These are phyloP conservation scores for Phytopythium litorale DNA, from an alignment of 352 stramenopile species.

Conservation along the genomic window DNA sequence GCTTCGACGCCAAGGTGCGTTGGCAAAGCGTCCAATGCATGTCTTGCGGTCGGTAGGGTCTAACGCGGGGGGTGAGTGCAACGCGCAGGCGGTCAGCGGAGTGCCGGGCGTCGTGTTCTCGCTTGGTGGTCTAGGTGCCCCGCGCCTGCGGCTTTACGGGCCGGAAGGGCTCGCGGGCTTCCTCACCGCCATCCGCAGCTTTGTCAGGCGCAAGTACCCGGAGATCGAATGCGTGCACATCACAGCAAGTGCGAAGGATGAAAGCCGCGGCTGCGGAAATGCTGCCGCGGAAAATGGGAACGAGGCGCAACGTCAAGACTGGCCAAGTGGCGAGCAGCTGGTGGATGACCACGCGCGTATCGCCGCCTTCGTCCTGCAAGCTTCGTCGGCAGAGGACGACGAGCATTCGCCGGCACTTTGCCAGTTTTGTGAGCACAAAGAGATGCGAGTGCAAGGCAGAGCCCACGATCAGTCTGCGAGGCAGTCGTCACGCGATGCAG, in stretches of 20 bases:
- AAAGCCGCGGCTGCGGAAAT: neutral
- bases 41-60: neutral
- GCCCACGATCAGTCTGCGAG: neutral
- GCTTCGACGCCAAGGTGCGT: slow-evolving; percentile 47
- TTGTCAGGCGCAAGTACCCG: slow-evolving; percentile 64
- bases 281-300: neutral
- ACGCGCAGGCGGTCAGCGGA: slow-evolving; percentile 50
- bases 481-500: neutral
- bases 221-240: slow-evolving; percentile 52
- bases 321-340: neutral
- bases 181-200: slow-evolving; percentile 53
- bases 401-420: neutral
- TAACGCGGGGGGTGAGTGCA: neutral
- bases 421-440: neutral
- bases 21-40: too few species aligned
- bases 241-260: neutral
- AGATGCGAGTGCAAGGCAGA: neutral
- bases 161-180: slow-evolving; percentile 33
- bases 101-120: slow-evolving; percentile 66
- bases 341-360: neutral
- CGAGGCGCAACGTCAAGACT: neutral
- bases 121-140: slow-evolving; percentile 44
- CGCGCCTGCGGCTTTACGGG: slow-evolving; percentile 42
- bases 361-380: neutral
- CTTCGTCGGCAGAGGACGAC: neutral